These are phyloP conservation scores for Tylopilus sp. DNA, from an alignment of 768 basidiomycete species.

Conservation along the genomic window DNA sequence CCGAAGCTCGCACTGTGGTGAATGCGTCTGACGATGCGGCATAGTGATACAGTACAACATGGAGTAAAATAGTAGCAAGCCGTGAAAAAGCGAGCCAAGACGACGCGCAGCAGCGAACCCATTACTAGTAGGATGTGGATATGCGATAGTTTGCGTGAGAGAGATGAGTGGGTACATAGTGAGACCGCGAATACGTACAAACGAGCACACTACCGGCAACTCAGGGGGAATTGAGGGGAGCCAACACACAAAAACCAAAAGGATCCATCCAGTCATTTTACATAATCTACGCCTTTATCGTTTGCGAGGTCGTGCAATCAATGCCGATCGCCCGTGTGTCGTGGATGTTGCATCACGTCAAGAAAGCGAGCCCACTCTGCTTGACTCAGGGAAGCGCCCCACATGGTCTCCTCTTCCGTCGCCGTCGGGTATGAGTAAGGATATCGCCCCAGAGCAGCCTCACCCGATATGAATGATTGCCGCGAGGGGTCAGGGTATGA, in stretches of 20 bases:
- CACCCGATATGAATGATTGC: constrained; percentile 25
- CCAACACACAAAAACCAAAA: constrained; percentile 19
- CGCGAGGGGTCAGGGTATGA: constrained; percentile 27
- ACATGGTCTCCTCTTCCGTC: constrained; percentile 63
- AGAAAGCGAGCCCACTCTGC: constrained; percentile 70
- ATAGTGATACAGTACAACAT: constrained; percentile 22
- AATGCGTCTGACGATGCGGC: not conserved
- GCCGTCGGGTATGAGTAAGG: constrained; percentile 39
- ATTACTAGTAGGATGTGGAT: constrained; percentile 20
- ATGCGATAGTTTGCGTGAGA: constrained; percentile 19
- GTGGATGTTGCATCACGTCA: constrained; percentile 57
- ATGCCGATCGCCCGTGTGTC: constrained; percentile 29
- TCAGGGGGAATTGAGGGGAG: constrained; percentile 7
- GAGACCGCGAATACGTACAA: constrained; percentile 25
- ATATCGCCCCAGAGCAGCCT: constrained; percentile 21
- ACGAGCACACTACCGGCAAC: constrained; percentile 13
- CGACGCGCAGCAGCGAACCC: constrained; percentile 6
- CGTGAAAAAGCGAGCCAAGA: constrained; percentile 1
- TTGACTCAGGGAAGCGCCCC: constrained; percentile 75
- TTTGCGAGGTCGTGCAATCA: constrained; percentile 12
- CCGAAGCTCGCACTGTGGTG: not conserved
- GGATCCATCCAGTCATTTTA: constrained; percentile 28
- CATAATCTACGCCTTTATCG: constrained; percentile 20
- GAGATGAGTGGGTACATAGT: constrained; percentile 15
- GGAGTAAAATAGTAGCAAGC: constrained; percentile 16